Conservation (phyloP, 192 early-diverging fungal species). For the Backusella macrospora region DNA sequence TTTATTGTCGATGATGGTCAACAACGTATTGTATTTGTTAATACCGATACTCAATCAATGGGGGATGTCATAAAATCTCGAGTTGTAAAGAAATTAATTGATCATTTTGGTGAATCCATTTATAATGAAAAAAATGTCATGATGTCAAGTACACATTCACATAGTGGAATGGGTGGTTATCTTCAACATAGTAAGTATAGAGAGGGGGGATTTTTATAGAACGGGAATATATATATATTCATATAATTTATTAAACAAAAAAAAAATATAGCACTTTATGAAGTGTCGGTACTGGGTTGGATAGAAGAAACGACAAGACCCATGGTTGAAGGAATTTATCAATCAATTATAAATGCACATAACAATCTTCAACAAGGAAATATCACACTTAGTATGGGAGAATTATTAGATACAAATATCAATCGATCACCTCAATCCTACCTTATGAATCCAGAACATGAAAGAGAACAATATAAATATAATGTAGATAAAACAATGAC, state of each 20-base stretch:
- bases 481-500: slow-evolving; percentile 37
- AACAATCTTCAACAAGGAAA: slow-evolving; percentile 23
- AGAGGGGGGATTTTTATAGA: neutral
- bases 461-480: slow-evolving; percentile 27
- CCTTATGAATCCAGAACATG: slow-evolving; percentile 30
- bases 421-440: slow-evolving; percentile 36
- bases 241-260: neutral
- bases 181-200: slow-evolving; percentile 30
- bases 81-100: slow-evolving; percentile 15
- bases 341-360: slow-evolving; percentile 31
- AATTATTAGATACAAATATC: slow-evolving; percentile 34
- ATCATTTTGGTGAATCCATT: neutral
- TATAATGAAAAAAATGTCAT: slow-evolving; percentile 31
- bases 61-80: slow-evolving; percentile 25
- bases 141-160: slow-evolving; percentile 34
- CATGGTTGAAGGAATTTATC: slow-evolving; percentile 26
- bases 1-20: slow-evolving; percentile 31
- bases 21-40: slow-evolving; percentile 29
- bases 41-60: slow-evolving; percentile 35
- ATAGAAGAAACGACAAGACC: slow-evolving; percentile 33
- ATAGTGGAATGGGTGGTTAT: slow-evolving; percentile 35
- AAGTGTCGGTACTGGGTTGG: slow-evolving; percentile 28
- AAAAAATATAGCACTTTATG: slow-evolving; percentile 24
- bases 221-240: neutral
- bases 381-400: slow-evolving; percentile 11